Base-by-base conservation (phyloP, 148 eudicot genomes). In the Talinum fruticosum region DNA sequence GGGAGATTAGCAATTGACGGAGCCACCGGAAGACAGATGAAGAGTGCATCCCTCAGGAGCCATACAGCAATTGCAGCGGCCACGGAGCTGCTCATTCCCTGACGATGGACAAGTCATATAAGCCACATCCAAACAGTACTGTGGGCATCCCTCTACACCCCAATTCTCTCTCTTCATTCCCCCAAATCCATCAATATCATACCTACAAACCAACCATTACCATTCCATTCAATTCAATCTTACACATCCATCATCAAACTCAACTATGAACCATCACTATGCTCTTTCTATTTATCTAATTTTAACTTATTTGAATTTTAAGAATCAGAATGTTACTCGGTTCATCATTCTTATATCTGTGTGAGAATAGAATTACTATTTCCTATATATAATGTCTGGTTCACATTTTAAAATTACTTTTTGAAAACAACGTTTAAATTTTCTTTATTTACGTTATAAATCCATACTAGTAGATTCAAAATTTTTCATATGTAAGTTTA, bases 101-200 rank as follows among this genome's bases (percentile, higher is more conserved):
- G 82, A 75, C 14, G 83, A 80, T 12, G 79, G 75, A 73, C 88
- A 86, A 6, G 82, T 83, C 84, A 86, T 76, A 45, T 86, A 86
- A 10, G 47, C 82, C 38, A 85, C 83, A 2, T 75, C 82, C 70
- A 77, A 57, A 68, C 85, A 85, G 57, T 2, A 77, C 5, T 28
- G 67, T 0, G 85, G 85, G 45, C 88, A 85, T 79, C 74, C 80
- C 45, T 57, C 62, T 8, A 71, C 81, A 59, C 57, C 35, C 28
- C n/a, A 21, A 23, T 49, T 73, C 72, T 73, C 61, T 12, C 24
- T 33, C 2, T 57, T 57, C 29, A 28, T 12, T 37, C 6, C 10
- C 45, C 76, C 76, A n/a, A n/a, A n/a, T n/a, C n/a, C 24, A 72
- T 6, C 51, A 72, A 30, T 14, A 79, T 66, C 76, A 73, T 47